A percentile compares a stretch with the other conserved stretches of the same genome.
Conservation (phyloP, 768 basidiomycete species). For the Basidioascus undulatus region DNA sequence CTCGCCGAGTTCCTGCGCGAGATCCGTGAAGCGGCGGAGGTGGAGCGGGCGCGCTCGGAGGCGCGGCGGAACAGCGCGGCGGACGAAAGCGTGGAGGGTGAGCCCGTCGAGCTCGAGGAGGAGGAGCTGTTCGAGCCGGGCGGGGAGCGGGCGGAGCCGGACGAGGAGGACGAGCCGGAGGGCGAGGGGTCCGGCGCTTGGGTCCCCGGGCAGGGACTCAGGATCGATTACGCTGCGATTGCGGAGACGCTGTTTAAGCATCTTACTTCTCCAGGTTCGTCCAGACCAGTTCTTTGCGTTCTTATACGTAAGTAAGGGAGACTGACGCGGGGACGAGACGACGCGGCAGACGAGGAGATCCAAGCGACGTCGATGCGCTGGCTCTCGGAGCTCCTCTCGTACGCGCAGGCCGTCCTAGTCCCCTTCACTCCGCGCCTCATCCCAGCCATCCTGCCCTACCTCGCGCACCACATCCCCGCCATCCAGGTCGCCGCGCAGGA, state of each 20-base stretch:
- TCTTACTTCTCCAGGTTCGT: constrained; percentile 49
- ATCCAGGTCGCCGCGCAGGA: constrained; percentile 68
- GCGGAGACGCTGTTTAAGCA: constrained; percentile 81
- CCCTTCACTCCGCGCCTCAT: constrained; percentile 84
- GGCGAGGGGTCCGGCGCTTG: constrained; percentile 29
- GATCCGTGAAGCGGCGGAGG: constrained; percentile 57
- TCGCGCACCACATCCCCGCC: constrained; percentile 70
- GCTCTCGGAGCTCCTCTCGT: constrained; percentile 70
- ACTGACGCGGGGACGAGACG: background rate
- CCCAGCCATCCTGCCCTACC: constrained; percentile 74
- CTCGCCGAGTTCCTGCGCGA: constrained; percentile 76
- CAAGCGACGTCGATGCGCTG: constrained; percentile 82
- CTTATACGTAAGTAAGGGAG: background rate
- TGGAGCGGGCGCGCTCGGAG: constrained; percentile 33
- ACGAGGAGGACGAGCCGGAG: constrained; percentile 18
- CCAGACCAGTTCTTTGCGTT: background rate
- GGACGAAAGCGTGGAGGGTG: constrained; percentile 4
- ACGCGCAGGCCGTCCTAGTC: constrained; percentile 76
- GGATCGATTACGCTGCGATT: constrained; percentile 71
- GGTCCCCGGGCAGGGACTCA: constrained; percentile 83
- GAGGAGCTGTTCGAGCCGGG: constrained; percentile 10
- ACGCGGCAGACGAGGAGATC: constrained; percentile 57
- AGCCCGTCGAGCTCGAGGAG: constrained; percentile 6
- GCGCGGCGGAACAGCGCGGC: constrained; percentile 21
- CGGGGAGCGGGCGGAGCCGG: constrained; percentile 7